Conservation (phyloP, 164 flowering plant species). For the Piper longum region DNA sequence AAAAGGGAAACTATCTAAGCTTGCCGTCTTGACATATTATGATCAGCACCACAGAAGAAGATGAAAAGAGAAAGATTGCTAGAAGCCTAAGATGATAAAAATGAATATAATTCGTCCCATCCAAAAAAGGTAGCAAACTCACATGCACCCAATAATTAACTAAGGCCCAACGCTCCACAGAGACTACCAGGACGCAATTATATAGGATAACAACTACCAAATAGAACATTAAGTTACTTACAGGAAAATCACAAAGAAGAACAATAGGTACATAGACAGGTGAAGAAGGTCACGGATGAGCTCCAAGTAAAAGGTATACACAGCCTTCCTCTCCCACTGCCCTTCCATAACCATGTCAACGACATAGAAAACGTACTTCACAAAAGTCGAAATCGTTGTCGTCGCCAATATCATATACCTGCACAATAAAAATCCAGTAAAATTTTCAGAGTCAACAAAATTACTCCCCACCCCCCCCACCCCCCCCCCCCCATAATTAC, state of each 20-base stretch:
- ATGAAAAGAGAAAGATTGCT: too few relatives aligned
- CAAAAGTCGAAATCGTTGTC: constrained; percentile 75
- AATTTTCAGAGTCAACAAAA: not conserved
- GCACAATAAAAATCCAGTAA: constrained; percentile 9
- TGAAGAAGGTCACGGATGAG: constrained; percentile 90
- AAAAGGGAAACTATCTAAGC: too few relatives aligned
- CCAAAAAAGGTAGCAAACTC: too few relatives aligned
- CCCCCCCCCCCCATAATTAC: too few relatives aligned
- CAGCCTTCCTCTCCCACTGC: constrained; percentile 94
- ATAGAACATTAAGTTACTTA: constrained; percentile 30
- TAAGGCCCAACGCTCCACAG: not conserved
- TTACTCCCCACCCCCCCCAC: too few relatives aligned
- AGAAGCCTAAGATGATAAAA: too few relatives aligned
- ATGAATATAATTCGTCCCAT: too few relatives aligned
- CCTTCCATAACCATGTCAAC: constrained; percentile 99
- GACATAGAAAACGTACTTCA: constrained; percentile 83
- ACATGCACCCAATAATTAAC: too few relatives aligned
- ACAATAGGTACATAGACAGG: constrained; percentile 90
- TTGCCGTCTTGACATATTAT: too few relatives aligned
- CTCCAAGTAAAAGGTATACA: constrained; percentile 95
- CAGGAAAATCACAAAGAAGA: constrained; percentile 91
- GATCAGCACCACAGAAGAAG: too few relatives aligned
- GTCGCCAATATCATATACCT: constrained; percentile 98
- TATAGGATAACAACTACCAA: too few relatives aligned
- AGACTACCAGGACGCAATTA: not conserved